Evolutionary conservation across 495 filamentous ascomycete genomes (phyloP).

Genomic region (Elasticomyces elasticus): DNA sequence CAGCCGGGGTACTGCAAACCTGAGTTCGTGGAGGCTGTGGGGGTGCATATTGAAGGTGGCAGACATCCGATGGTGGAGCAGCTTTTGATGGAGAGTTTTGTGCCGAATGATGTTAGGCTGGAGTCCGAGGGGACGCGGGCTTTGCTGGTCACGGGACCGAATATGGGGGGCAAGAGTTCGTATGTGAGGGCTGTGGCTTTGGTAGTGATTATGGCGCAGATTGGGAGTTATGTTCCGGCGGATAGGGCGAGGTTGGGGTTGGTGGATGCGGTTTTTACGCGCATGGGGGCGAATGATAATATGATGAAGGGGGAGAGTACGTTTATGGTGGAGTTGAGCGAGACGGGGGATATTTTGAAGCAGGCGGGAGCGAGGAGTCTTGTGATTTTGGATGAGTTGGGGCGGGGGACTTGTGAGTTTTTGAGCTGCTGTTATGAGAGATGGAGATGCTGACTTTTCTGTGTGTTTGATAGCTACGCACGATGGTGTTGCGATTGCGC

Average conservation of each 20-base stretch:
- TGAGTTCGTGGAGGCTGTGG: constrained; percentile 57
- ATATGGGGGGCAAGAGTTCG: constrained; percentile 96
- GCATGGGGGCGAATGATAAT: constrained; percentile 96
- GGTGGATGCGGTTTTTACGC: constrained; percentile 84
- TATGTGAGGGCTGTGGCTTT: constrained; percentile 90
- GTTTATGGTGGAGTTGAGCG: constrained; percentile 95
- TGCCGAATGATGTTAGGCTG: constrained; percentile 79
- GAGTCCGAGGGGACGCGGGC: constrained; percentile 53
- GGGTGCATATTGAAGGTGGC: constrained; percentile 63
- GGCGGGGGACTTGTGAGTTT: constrained; percentile 75
- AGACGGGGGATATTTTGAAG: constrained; percentile 84
- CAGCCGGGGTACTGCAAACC: constrained; percentile 90
- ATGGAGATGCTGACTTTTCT: not conserved
- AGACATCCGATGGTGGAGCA: constrained; percentile 97
- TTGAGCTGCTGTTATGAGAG: too few relatives aligned
- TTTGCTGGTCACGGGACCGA: constrained; percentile 87
- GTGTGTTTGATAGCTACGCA: constrained; percentile 35
- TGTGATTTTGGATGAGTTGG: constrained; percentile 91
- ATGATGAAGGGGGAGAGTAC: constrained; percentile 91
- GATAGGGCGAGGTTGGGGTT: constrained; percentile 62
- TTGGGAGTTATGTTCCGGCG: constrained; percentile 90
- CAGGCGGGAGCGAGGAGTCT: constrained; percentile 70
- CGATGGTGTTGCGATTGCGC: constrained; percentile 91
- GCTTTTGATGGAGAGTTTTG: constrained; percentile 74
- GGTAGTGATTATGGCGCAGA: constrained; percentile 86